Evolutionary conservation across 352 stramenopile genomes (phyloP), one percentile per base, ranked within the genome.

Genomic region (Phytophthora parvispora): DNA sequence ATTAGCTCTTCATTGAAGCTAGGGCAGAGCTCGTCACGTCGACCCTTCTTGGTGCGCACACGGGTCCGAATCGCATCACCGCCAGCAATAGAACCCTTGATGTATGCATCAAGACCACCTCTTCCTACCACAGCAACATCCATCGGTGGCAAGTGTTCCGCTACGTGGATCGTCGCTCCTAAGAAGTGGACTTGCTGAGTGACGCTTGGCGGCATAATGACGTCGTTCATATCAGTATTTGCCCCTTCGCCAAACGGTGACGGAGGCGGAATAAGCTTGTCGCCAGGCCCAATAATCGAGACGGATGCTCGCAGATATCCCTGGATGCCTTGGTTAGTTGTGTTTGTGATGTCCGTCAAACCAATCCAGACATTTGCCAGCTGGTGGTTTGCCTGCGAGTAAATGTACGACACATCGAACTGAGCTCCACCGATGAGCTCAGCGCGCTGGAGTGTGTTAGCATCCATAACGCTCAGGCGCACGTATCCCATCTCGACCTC

Each of bases 351-450:
- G 64, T 98, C 92, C 16, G 95, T 95, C 8, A 98, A 64, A 45
- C 89, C 90, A 31, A 98, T 89, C 94, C 94, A 98, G 34, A 96
- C 84, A 47, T 96, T 94, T 27, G 93, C 86, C 18, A 98, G 75
- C 62, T 98, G 89, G 59, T 98, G 92, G 60, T 97, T 94, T 20
- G 80, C 64, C 60, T 91, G 81, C 5, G 89, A 94, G 72, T 98
- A 95, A 48, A 96, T 78, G 76, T 95, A 96, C 49, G 89, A 94
- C 20, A 93, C 71, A 36, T 98, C 92, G 56, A 98, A 95, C 49
- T 92, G 87, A 15, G 90, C 90, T 2, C 77, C 83, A 42, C 93
- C 93, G 55, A 98, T 98, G 8, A 98, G 80, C 54, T 97, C 91
- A 47, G 91, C 90, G n/a, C 88, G 86, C 60, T 93, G 81, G 18